Percentiles rank a stretch among this genome's conserved stretches.
Conservation (phyloP, 768 basidiomycete species). For the Auricularia heimuer region DNA sequence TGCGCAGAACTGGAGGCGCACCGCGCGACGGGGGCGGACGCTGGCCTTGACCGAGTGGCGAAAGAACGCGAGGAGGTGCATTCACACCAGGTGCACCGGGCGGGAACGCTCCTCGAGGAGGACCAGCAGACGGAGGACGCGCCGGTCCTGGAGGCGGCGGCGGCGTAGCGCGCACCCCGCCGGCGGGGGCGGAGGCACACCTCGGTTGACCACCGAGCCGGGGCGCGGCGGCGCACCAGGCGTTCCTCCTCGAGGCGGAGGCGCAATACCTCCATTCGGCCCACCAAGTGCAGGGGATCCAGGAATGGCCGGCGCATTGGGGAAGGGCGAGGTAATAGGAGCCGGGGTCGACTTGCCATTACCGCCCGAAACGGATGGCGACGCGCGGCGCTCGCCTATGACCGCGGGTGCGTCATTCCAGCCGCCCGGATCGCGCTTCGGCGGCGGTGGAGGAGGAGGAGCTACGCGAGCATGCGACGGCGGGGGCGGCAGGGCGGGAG, state of each 20-base stretch:
- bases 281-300: conserved; percentile 36
- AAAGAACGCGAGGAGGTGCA: conserved; percentile 9
- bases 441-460: conserved; percentile 32
- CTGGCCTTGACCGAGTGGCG: conserved; percentile 22
- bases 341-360: conserved; percentile 36
- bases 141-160: conserved; percentile 8
- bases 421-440: conserved; percentile 55
- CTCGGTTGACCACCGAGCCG: conserved; percentile 2
- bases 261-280: conserved; percentile 36
- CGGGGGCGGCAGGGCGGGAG: conserved; percentile 33
- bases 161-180: background rate
- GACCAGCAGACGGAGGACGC: conserved; percentile 34
- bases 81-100: conserved; percentile 4
- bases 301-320: conserved; percentile 41
- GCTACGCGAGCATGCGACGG: conserved; percentile 26
- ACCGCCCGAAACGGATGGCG: background rate
- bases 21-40: conserved; percentile 12
- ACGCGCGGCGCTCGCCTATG: conserved; percentile 23
- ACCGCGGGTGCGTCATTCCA: conserved; percentile 86
- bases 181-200: conserved; percentile 4
- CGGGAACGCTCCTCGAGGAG: conserved; percentile 10
- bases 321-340: conserved; percentile 85
- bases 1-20: conserved; percentile 23
- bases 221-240: conserved; percentile 3
- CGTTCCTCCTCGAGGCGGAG: conserved; percentile 42